A percentile compares a stretch with the other conserved stretches of the same genome.
phyloP scores from a whole-genome alignment of 805 yeast species.

The Saccharomycopsis microspora region DNA sequence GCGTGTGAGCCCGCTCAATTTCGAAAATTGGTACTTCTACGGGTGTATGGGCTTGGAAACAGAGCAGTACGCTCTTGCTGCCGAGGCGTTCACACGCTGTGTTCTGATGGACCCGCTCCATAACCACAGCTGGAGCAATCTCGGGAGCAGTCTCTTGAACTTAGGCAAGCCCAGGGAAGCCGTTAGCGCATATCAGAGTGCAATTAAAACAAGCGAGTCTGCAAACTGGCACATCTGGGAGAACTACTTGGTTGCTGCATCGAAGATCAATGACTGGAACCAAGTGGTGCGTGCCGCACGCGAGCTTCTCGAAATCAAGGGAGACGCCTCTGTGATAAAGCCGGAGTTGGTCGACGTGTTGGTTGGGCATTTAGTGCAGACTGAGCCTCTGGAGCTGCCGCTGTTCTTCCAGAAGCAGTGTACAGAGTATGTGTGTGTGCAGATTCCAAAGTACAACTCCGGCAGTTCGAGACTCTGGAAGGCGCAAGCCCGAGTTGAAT shows the following conservation, averaged over 20 bases:
- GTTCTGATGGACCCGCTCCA: constrained; percentile 75
- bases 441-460: constrained; percentile 61
- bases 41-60: constrained; percentile 83
- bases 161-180: constrained; percentile 65
- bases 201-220: constrained; percentile 56
- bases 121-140: constrained; percentile 82
- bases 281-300: constrained; percentile 73
- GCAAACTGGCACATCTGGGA: constrained; percentile 88
- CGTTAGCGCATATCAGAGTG: constrained; percentile 72
- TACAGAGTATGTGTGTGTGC: constrained; percentile 57
- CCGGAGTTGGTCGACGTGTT: constrained; percentile 64
- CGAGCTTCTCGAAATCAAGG: constrained; percentile 46
- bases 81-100: constrained; percentile 88
- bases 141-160: constrained; percentile 68
- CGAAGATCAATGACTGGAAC: constrained; percentile 75
- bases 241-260: constrained; percentile 74
- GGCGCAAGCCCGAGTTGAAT: constrained; percentile 70
- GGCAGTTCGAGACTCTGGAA: constrained; percentile 57
- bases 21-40: constrained; percentile 82
- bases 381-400: constrained; percentile 25
- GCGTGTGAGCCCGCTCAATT: constrained; percentile 57
- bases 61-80: constrained; percentile 60
- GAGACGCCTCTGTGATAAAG: constrained; percentile 58
- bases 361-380: constrained; percentile 47
- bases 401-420: constrained; percentile 59